Evolutionary conservation across 1,284 basidiomycete species (phyloP), one percentile per base, ranked within the genome.

Genomic region (Waitea zeae): DNA sequence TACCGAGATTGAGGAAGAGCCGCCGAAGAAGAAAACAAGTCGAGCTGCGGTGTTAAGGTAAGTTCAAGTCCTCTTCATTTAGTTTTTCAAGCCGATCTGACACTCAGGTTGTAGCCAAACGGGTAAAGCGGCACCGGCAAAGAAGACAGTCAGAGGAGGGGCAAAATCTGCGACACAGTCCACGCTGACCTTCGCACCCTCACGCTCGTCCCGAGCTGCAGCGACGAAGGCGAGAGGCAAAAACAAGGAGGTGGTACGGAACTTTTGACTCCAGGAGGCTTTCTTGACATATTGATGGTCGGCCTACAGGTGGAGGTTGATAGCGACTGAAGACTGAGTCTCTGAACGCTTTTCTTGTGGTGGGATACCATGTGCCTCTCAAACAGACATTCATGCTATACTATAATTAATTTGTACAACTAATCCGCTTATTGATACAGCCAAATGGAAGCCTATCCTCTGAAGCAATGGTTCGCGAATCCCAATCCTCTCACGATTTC

Each of bases 41-140:
- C 62, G 78, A 36, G 69, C 73, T 14, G 67, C 75, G 9, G 63
- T 76, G 7, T 48, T 75, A 26, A 77, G 67, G 72, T 77, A 47
- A n/a, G n/a, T n/a, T n/a, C n/a, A n/a, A n/a, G n/a, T n/a, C n/a
- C 38, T 54, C 48, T 39, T 11, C 33, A 28, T 20, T 15, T 9
- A 5, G 22, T 26, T 35, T n/a, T 27, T 30, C 17, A 41, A 39
- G 33, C 14, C 34, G 18, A 37, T 47, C 42, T 37, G 41, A 39
- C 40, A 34, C 26, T 36, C 32, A 30, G 33, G 34, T 34, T 36
- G 15, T 40, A 56, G 51, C 39, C 49, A 58, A 11, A 44, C 58
- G 17, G 79, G 69, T 52, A 79, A 70, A 45, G 57, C 75, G 4
- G 60, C 74, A 9, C 61, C 69, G 5, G 29, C 18, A 24, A 79